Evolutionary conservation across 2,329 filamentous ascomycete species (phyloP).

Genomic region (Ilyonectria mors-panacis): DNA sequence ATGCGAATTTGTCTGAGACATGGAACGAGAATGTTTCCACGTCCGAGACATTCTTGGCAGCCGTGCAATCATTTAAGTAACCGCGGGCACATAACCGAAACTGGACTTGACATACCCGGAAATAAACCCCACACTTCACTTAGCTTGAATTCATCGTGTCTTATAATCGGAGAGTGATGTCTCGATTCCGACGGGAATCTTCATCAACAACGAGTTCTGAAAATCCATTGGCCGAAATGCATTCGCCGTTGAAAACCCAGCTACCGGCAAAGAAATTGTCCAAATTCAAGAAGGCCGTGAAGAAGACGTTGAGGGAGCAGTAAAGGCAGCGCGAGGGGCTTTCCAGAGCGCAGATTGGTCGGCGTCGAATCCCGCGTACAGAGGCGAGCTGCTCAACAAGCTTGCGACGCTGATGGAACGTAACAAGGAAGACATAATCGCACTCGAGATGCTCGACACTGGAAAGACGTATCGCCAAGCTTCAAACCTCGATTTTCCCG

Average conservation of each 20-base stretch:
- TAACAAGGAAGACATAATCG: constrained; percentile 14
- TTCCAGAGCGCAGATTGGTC: constrained; percentile 14
- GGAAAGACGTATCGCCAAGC: constrained; percentile 20
- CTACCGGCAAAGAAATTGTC: constrained; percentile 13
- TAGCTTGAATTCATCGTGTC: background rate
- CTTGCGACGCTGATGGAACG: constrained; percentile 20
- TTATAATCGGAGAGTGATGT: background rate
- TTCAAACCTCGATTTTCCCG: constrained; percentile 9
- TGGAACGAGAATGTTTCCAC: background rate
- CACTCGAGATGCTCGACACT: constrained; percentile 15
- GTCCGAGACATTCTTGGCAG: background rate
- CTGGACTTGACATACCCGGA: no score
- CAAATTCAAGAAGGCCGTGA: constrained; percentile 7
- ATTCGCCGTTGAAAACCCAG: constrained; percentile 8
- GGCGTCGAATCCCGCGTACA: background rate
- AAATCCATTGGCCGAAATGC: constrained; percentile 1
- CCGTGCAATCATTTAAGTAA: background rate
- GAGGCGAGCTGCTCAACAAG: constrained; percentile 8
- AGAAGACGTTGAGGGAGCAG: constrained; percentile 23
- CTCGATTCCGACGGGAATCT: constrained; percentile 20
- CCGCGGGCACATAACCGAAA: no score
- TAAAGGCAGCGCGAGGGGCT: constrained; percentile 21
- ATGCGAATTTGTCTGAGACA: background rate
- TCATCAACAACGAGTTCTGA: constrained; percentile 27
- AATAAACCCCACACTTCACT: no score